A percentile compares a stretch with the other conserved stretches of the same genome.
Conservation (phyloP, 202 grass and related monocot genomes). For the Carex sylvatica region DNA sequence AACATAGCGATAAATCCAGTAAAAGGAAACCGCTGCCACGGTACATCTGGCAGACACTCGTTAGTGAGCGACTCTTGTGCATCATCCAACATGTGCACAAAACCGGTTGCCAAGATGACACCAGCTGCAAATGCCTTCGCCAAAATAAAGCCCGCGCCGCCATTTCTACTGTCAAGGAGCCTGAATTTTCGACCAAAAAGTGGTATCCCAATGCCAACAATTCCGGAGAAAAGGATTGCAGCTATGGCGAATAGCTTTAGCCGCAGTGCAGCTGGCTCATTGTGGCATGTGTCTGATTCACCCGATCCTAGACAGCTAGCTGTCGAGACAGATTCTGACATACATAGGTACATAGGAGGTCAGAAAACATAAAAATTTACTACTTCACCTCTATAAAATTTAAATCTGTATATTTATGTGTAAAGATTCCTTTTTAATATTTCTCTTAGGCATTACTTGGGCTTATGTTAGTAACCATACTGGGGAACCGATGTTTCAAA, state of each 20-base stretch:
- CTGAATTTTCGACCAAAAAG: slow-evolving; percentile 30
- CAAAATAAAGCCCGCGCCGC: slow-evolving; percentile 38
- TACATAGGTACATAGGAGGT: not conserved
- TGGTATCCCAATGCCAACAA: slow-evolving; percentile 49
- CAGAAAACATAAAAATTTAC: not conserved
- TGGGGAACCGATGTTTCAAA: not conserved
- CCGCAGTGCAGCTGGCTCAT: slow-evolving; percentile 48
- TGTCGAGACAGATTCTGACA: slow-evolving; percentile 43
- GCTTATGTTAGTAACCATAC: not conserved
- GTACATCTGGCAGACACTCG: slow-evolving; percentile 46
- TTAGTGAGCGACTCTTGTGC: slow-evolving; percentile 47
- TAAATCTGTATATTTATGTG: not conserved
- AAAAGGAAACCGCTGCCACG: slow-evolving; percentile 81
- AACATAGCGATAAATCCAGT: slow-evolving; percentile 85
- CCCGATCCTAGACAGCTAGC: slow-evolving; percentile 19
- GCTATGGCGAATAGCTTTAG: slow-evolving; percentile 67
- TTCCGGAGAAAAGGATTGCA: slow-evolving; percentile 50
- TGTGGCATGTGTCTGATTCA: slow-evolving; percentile 36
- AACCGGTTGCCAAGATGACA: slow-evolving; percentile 81
- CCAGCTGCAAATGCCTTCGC: slow-evolving; percentile 82
- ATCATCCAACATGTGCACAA: slow-evolving; percentile 86
- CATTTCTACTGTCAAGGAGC: not conserved
- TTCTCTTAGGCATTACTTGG: not conserved
- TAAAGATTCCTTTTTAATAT: not conserved
- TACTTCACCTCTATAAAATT: not conserved